phyloP scores from a whole-genome alignment of 1,284 basidiomycete species.

The Fomitopsis betulina region DNA sequence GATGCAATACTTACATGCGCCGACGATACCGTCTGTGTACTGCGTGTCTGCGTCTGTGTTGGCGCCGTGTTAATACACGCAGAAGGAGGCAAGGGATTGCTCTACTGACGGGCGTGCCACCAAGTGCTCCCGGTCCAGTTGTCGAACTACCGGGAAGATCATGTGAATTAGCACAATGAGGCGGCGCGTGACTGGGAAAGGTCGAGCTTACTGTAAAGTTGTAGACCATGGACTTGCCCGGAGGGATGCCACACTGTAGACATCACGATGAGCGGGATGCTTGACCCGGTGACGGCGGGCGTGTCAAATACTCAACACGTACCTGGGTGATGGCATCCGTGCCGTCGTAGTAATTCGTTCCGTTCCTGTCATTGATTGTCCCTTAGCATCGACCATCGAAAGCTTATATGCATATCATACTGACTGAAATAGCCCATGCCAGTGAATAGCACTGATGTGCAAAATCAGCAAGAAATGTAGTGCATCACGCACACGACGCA shows the following conservation, averaged over 20 bases:
- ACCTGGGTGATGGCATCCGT: slow-evolving; percentile 36
- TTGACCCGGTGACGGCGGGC: neutral
- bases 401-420: slow-evolving; percentile 22
- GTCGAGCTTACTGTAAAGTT: slow-evolving; percentile 25
- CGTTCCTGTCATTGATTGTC: neutral
- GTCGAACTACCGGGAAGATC: slow-evolving; percentile 5
- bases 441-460: slow-evolving; percentile 33
- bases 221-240: slow-evolving; percentile 43
- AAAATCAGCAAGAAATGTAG: neutral
- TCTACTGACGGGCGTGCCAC: slow-evolving; percentile 20
- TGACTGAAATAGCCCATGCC: slow-evolving; percentile 37
- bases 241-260: slow-evolving; percentile 42
- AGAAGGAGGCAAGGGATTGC: neutral
- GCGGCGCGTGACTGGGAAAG: neutral
- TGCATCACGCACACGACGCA: slow-evolving; percentile 8
- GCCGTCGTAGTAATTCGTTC: slow-evolving; percentile 41
- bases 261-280: neutral
- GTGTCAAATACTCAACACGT: neutral
- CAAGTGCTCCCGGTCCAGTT: slow-evolving; percentile 18
- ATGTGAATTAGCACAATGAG: neutral
- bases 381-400: slow-evolving; percentile 9
- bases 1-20: slow-evolving; percentile 22
- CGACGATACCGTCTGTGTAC: slow-evolving; percentile 44
- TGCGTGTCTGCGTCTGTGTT: slow-evolving; percentile 27
- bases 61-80: neutral